Evolutionary conservation across 2,329 filamentous ascomycete genomes (phyloP), one percentile per base, ranked within the genome.

Genomic region (Alternaria consortialis): DNA sequence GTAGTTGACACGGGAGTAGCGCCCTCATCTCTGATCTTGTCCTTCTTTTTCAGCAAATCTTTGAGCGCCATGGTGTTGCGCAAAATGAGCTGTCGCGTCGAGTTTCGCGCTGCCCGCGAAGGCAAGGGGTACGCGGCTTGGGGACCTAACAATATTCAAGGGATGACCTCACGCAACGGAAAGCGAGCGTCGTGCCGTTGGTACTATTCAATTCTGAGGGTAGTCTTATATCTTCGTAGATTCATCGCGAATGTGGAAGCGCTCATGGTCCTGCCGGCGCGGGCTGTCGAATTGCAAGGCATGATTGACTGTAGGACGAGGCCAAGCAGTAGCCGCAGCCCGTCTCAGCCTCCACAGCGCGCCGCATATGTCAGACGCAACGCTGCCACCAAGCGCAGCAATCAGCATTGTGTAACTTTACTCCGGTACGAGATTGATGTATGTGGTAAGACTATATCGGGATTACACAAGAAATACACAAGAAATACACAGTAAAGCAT

Each of bases 31-130:
- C 82, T 86, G 39, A 87, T 85, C 84, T 63, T 73, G 40, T 87
- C 85, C 71, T 87, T 88, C 80, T 88, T 90, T 76, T 86, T 88
- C 59, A 91, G 79, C 29, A 90, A 76, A 68, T 88, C 84, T 73
- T 83, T 84, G 62, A 90, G 79, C 63, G 86, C 82, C 85, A 89
- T 90, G 66, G 74, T 84, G 57, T 36, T 63, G 57, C 53, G 52
- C 47, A 58, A 59, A 58, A 25, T 17, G 58, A 43, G 55, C 53
- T 53, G 42, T 52, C 15, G 58, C 47, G 58, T 57, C 40, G 34
- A 36, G 58, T 54, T 53, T 61, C 58, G 66, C 58, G 58, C 57
- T 60, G 60, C 39, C 47, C 52, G 62, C 56, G 54, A 50, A 56
- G 39, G 54, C 56, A 58, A 61, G 64, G 69, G 64, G 63, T 64